phyloP scores from a whole-genome alignment of 495 filamentous ascomycete genomes.

The Neurospora intermedia region DNA sequence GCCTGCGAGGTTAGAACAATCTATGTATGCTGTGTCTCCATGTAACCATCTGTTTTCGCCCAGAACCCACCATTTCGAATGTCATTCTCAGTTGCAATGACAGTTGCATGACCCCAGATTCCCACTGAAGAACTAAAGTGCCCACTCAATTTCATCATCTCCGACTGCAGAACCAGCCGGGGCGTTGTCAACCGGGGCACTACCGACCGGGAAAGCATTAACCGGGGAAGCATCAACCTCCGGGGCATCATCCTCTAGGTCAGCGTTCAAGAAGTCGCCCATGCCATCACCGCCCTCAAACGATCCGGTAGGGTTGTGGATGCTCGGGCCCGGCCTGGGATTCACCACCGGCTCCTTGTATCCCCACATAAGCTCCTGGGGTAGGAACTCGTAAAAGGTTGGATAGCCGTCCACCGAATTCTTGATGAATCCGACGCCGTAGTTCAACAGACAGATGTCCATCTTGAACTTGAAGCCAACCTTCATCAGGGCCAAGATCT shows the following conservation, averaged over 20 bases:
- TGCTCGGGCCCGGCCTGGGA: slow-evolving; percentile 24
- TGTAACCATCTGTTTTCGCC: not conserved
- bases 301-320: slow-evolving; percentile 12
- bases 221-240: not conserved
- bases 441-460: slow-evolving; percentile 50
- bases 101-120: not conserved
- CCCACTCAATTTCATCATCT: not conserved
- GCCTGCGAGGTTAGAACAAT: not conserved
- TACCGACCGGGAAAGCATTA: not conserved
- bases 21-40: not conserved
- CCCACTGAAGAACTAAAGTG: not conserved
- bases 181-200: not conserved
- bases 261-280: slow-evolving; percentile 1
- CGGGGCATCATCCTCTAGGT: not conserved
- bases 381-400: slow-evolving; percentile 51
- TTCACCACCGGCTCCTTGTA: slow-evolving; percentile 48
- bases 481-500: slow-evolving; percentile 49
- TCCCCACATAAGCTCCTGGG: slow-evolving; percentile 59
- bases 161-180: not conserved
- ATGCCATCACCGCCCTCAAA: slow-evolving; percentile 11
- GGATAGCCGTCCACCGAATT: slow-evolving; percentile 48
- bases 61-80: not conserved
- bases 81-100: not conserved
- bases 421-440: slow-evolving; percentile 46
- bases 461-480: slow-evolving; percentile 69